These are phyloP conservation scores for Lophium mytilinum DNA, from an alignment of 495 filamentous ascomycete genomes.

Conservation along the genomic window DNA sequence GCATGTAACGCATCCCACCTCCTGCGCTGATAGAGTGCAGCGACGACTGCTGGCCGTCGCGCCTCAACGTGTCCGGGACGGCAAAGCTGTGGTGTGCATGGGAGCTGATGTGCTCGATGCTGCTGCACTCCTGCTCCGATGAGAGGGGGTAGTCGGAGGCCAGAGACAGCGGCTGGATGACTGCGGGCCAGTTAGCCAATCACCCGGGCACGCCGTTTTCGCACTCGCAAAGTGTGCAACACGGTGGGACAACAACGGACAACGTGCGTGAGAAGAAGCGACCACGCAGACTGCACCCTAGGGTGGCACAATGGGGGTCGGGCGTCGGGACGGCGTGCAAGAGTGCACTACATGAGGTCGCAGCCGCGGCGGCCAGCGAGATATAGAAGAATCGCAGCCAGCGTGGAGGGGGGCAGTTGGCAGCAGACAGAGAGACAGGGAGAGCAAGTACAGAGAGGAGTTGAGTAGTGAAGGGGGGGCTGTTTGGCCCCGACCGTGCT, in stretches of 20 bases:
- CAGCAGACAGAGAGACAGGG: constrained; percentile 12
- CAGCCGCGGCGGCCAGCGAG: constrained; percentile 2
- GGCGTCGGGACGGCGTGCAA: constrained; percentile 21
- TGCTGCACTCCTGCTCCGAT: constrained; percentile 28
- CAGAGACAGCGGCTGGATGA: constrained; percentile 28
- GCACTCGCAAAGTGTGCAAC: constrained; percentile 9
- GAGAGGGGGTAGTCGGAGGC: constrained; percentile 28
- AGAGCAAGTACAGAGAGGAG: constrained; percentile 6
- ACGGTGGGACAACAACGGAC: constrained; percentile 27
- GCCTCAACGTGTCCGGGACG: constrained; percentile 28
- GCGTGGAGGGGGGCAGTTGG: background rate
- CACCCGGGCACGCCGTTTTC: constrained; percentile 12
- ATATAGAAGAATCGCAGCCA: constrained; percentile 7
- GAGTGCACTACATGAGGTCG: constrained; percentile 24
- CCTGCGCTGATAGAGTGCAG: constrained; percentile 12
- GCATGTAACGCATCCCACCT: constrained; percentile 21
- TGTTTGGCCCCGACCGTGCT: constrained; percentile 14
- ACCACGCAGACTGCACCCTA: constrained; percentile 13
- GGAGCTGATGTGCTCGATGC: constrained; percentile 25
- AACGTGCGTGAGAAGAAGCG: constrained; percentile 12
- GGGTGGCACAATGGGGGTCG: constrained; percentile 24
- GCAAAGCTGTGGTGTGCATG: constrained; percentile 31
- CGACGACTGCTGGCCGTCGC: constrained; percentile 20
- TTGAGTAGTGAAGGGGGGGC: background rate
- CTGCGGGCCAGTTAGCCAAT: constrained; percentile 26